Base-by-base conservation (phyloP, 768 basidiomycete genomes). In the Psilocybe subaeruginosa region DNA sequence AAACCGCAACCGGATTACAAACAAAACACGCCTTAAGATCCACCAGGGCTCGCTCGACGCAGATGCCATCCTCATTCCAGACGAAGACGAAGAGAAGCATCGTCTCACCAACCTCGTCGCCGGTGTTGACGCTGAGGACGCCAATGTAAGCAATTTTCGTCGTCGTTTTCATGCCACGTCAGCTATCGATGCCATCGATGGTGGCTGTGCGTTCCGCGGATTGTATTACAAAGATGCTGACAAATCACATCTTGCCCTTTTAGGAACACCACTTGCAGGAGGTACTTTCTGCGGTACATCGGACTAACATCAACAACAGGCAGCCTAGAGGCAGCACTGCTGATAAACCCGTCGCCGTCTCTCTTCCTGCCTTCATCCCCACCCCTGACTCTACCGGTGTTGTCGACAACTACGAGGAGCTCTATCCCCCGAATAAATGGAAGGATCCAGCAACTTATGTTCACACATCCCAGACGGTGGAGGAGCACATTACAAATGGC, bases 121-220 rank as follows among this genome's bases (percentile, higher is more conserved):
- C 46, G 93, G 93, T 68, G 93, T 95, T 70, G 93, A 95, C 73
- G 90, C 90, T 72, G 93, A 95, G 80, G 93, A 95, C 71, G 92
- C 93, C 75, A 93, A 94, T 77, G 93, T 95, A 81, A 88, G 92
- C 84, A 69, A 66, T 68, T 70, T 68, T 72, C 73, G 70, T 67
- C 69, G 66, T 57, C 62, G 67, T 69, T 72, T 63, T 58, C 53
- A 6, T 68, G 75, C 76, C 79, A 78, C 76, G 73, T 74, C 76
- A 74, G 70, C 73, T 66, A 73, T 74, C 73, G 73, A 72, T 63
- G 8, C 45, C 51, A 54, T 54, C 46, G 56, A 58, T 64, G 66
- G 77, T 81, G 79, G 81, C 79, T 69, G 78, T 83, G 80, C 76
- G 74, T 73, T 69, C 82, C 82, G 78, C 77, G 82, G 82, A 68